Conservation (phyloP, 2,329 filamentous ascomycete genomes). For the Apiospora arundinis region DNA sequence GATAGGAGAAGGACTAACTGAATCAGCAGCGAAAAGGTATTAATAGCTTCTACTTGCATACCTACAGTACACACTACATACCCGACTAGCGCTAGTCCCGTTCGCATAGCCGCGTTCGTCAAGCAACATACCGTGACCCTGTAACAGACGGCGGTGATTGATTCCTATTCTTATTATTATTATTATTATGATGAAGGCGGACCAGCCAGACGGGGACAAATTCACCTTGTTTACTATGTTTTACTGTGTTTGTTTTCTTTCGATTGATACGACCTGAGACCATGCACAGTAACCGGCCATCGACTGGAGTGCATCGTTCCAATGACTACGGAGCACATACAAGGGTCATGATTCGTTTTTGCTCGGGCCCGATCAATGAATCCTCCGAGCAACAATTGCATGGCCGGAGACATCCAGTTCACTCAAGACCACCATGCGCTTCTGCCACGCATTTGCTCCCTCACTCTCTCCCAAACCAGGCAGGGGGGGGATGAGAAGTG, state of each 20-base stretch:
- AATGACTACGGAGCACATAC: background rate
- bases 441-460: background rate
- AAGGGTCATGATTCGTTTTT: background rate
- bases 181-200: background rate
- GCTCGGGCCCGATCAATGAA: conserved; percentile 7
- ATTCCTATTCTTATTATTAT: background rate
- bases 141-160: background rate
- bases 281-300: background rate
- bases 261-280: background rate
- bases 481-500: background rate
- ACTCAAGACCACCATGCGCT: background rate
- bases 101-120: conserved; percentile 7
- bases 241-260: background rate
- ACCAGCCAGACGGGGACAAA: background rate
- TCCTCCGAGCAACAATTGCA: background rate
- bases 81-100: background rate
- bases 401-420: background rate
- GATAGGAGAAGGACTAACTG: background rate
- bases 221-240: background rate
- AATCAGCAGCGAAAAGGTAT: background rate
- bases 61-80: background rate
- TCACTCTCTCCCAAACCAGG: background rate
- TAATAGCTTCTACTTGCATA: too few species aligned
- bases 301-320: background rate
- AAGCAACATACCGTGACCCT: conserved; percentile 6